Conservation (phyloP, 2,329 filamentous ascomycete genomes). For the Pseudophaeomoniella oleicola region DNA sequence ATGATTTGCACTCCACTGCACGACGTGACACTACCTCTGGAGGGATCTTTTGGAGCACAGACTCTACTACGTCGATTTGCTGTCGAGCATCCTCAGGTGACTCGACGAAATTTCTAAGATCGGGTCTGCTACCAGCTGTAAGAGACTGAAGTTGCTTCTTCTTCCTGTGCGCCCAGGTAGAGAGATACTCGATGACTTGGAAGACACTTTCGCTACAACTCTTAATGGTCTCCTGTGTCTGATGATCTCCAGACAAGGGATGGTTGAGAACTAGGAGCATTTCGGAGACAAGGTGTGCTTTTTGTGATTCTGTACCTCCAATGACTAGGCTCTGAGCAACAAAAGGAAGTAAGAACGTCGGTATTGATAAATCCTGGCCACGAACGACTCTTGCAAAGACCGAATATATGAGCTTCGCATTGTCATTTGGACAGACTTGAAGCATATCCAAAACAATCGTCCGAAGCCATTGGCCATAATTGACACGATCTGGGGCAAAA, state of each 20-base stretch:
- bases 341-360: slow-evolving; percentile 81
- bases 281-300: slow-evolving; percentile 54
- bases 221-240: slow-evolving; percentile 62
- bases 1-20: slow-evolving; percentile 88
- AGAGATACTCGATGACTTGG: slow-evolving; percentile 77
- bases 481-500: slow-evolving; percentile 42
- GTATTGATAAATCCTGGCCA: slow-evolving; percentile 71
- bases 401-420: slow-evolving; percentile 64
- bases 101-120: slow-evolving; percentile 8
- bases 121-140: slow-evolving; percentile 3
- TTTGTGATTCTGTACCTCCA: slow-evolving; percentile 51
- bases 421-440: slow-evolving; percentile 58
- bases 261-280: slow-evolving; percentile 60
- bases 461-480: slow-evolving; percentile 70
- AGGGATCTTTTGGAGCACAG: slow-evolving; percentile 54
- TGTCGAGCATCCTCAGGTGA: slow-evolving; percentile 10
- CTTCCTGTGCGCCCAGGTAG: slow-evolving; percentile 76
- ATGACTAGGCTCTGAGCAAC: slow-evolving; percentile 70
- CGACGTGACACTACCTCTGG: slow-evolving; percentile 63
- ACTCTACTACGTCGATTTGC: slow-evolving; percentile 52
- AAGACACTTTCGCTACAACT: slow-evolving; percentile 89
- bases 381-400: slow-evolving; percentile 70
- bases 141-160: slow-evolving; percentile 27
- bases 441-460: slow-evolving; percentile 70
- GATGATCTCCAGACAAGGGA: slow-evolving; percentile 35